phyloP scores from a whole-genome alignment of 2,329 filamentous ascomycete species.

The Phaeosphaeriaceae sp. region DNA sequence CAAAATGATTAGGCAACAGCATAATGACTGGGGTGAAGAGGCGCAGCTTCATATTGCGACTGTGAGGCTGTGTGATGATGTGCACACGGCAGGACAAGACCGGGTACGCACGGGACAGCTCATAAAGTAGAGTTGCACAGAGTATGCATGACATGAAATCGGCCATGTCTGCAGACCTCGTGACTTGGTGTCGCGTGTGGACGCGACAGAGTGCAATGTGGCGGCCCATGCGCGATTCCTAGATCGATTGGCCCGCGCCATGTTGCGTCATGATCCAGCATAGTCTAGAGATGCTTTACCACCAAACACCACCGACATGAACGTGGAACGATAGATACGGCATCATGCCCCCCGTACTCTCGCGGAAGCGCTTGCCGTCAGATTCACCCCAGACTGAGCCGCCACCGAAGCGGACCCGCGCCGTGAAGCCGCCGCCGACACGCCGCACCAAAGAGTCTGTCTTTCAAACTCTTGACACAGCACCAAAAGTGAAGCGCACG shows the following conservation, averaged over 20 bases:
- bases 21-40: not conserved
- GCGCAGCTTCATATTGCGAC: not conserved
- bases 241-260: slow-evolving; percentile 27
- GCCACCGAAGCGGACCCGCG: slow-evolving; percentile 32
- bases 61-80: not conserved
- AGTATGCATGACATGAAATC: not conserved
- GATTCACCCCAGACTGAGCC: slow-evolving; percentile 53
- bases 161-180: not conserved
- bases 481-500: slow-evolving; percentile 41
- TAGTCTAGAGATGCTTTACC: not conserved
- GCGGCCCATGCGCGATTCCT: slow-evolving; percentile 17
- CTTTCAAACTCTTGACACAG: slow-evolving; percentile 54
- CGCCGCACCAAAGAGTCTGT: slow-evolving; percentile 47
- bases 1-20: not conserved
- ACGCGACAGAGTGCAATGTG: slow-evolving; percentile 15
- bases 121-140: not conserved
- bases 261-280: slow-evolving; percentile 27
- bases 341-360: slow-evolving; percentile 71
- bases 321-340: not conserved
- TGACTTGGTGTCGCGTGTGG: not conserved
- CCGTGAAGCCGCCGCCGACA: slow-evolving; percentile 18
- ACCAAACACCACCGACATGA: not conserved
- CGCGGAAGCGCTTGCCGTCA: slow-evolving; percentile 69
- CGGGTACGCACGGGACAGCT: too few species aligned
- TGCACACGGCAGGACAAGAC: not conserved